phyloP scores from a whole-genome alignment of 345 rosid species.

The Rhizophora mangle region DNA sequence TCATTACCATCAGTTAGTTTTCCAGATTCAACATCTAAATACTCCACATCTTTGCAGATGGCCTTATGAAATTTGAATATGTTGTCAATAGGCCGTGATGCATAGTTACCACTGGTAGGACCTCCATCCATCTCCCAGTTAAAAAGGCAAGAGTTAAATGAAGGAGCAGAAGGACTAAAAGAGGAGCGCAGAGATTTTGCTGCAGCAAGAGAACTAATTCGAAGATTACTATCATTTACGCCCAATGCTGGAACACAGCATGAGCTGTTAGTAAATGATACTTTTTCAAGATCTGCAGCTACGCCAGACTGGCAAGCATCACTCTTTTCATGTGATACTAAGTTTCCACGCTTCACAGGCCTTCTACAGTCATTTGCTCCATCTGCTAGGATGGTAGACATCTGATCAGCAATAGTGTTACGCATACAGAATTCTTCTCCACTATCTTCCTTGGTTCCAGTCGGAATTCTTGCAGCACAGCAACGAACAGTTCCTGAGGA shows the following conservation, averaged over 20 bases:
- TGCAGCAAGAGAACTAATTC: slow-evolving; percentile 46
- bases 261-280: slow-evolving; percentile 31
- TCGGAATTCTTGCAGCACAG: slow-evolving; percentile 37
- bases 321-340: slow-evolving; percentile 19
- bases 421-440: slow-evolving; percentile 21
- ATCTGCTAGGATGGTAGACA: slow-evolving; percentile 20
- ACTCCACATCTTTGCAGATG: slow-evolving; percentile 57
- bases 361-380: slow-evolving; percentile 29
- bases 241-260: slow-evolving; percentile 63
- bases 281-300: slow-evolving; percentile 16
- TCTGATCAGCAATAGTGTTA: slow-evolving; percentile 20
- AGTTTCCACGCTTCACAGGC: slow-evolving; percentile 34
- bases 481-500: slow-evolving; percentile 39
- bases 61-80: slow-evolving; percentile 67
- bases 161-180: slow-evolving; percentile 48
- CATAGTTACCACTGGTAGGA: slow-evolving; percentile 29
- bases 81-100: slow-evolving; percentile 51
- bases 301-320: slow-evolving; percentile 20
- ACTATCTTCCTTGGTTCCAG: slow-evolving; percentile 22
- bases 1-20: slow-evolving; percentile 50
- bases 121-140: slow-evolving; percentile 51
- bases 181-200: slow-evolving; percentile 54
- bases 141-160: slow-evolving; percentile 58
- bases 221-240: slow-evolving; percentile 40
- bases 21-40: slow-evolving; percentile 59